phyloP scores from a whole-genome alignment of 192 early-diverging fungal genomes.

The Coemansia sp. region DNA sequence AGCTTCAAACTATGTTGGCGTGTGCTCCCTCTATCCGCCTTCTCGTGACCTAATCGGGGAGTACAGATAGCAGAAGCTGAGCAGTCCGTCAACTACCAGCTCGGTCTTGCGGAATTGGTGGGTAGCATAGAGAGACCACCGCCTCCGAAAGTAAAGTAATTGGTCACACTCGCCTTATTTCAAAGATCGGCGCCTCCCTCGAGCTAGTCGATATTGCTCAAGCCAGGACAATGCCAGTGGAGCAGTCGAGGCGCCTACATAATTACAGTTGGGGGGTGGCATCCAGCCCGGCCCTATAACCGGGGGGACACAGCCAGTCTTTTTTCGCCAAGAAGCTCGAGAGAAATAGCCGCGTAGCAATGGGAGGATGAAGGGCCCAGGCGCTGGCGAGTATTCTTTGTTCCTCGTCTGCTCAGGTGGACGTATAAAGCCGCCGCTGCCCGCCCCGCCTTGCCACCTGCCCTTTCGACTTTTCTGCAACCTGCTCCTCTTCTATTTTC shows the following conservation, averaged over 20 bases:
- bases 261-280: constrained; percentile 2
- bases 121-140: background rate
- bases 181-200: background rate
- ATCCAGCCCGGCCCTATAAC: background rate
- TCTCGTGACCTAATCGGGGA: constrained; percentile 6
- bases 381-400: background rate
- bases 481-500: background rate
- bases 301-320: background rate
- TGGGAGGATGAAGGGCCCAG: background rate
- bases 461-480: background rate
- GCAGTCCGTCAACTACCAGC: background rate
- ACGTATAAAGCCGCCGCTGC: background rate
- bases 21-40: constrained; percentile 1
- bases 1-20: background rate
- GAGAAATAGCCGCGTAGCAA: background rate
- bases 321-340: background rate
- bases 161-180: background rate
- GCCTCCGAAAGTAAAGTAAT: background rate
- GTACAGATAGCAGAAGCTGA: background rate
- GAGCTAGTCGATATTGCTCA: background rate
- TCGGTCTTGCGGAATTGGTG: background rate
- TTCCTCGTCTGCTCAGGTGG: background rate
- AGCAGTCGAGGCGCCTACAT: background rate
- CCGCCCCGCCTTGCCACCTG: background rate
- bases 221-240: background rate